These are phyloP conservation scores for Alternaria sp. DNA, from an alignment of 2,329 filamentous ascomycete genomes.

Conservation along the genomic window DNA sequence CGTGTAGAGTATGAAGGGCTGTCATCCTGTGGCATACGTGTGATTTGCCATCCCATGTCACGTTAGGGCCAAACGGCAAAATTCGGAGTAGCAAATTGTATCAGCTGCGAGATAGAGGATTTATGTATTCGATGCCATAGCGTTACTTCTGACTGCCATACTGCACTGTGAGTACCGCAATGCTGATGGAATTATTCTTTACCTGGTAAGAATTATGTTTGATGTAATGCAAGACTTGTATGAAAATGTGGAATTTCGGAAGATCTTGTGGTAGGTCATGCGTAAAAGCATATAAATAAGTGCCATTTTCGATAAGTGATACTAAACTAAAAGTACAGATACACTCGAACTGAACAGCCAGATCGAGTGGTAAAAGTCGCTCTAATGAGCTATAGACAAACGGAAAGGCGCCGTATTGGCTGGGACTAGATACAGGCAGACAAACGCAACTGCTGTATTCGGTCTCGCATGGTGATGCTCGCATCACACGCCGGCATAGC, in stretches of 20 bases:
- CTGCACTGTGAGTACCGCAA: too few relatives aligned
- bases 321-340: neutral
- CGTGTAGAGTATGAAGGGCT: neutral
- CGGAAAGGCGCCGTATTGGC: neutral
- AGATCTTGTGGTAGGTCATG: too few relatives aligned
- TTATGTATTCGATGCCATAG: too few relatives aligned
- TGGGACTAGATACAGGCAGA: neutral
- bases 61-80: too few relatives aligned
- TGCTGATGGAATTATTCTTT: too few relatives aligned
- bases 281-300: neutral
- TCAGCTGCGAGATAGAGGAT: too few relatives aligned
- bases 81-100: too few relatives aligned
- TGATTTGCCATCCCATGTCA: too few relatives aligned
- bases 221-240: too few relatives aligned
- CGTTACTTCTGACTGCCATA: too few relatives aligned
- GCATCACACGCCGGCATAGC: neutral
- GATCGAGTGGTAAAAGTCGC: neutral
- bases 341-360: neutral
- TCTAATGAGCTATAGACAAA: conserved; percentile 1
- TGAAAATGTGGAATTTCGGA: too few relatives aligned
- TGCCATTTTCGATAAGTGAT: neutral
- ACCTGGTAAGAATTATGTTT: too few relatives aligned
- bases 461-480: neutral
- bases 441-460: neutral
- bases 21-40: neutral